Percentiles rank a stretch among this genome's conserved stretches.
Conservation (phyloP, 306 rosid species). For the Prunus persica region DNA sequence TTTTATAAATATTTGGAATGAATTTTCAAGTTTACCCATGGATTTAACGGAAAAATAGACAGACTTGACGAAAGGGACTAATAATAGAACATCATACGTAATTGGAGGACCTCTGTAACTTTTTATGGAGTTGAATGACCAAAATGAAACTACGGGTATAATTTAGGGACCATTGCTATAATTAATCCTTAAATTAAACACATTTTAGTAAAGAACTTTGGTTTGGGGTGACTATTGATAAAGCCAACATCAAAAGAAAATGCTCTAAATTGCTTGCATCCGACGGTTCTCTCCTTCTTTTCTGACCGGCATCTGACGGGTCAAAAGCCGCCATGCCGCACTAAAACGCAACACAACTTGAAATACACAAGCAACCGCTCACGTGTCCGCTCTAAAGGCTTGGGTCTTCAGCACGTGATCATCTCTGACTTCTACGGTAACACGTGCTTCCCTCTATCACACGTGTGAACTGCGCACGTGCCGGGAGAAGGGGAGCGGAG, state of each 20-base stretch:
- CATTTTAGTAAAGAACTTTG: no score
- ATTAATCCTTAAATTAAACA: no score
- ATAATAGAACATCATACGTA: no score
- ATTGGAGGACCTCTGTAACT: no score
- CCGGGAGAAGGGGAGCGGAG: background rate
- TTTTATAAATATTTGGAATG: no score
- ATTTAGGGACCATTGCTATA: no score
- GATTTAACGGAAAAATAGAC: no score
- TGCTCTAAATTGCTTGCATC: background rate
- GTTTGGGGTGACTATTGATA: no score
- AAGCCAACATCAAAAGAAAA: background rate
- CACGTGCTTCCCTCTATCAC: conserved; percentile 16
- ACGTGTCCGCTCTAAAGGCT: conserved; percentile 25
- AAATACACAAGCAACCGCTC: conserved; percentile 28
- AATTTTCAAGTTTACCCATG: no score
- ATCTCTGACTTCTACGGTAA: conserved; percentile 19
- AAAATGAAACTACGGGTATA: no score
- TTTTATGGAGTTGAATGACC: no score
- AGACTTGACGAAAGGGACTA: no score
- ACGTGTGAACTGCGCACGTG: conserved; percentile 21
- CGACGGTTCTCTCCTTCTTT: background rate
- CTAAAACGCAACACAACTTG: background rate
- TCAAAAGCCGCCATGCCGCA: conserved; percentile 13
- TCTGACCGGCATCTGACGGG: background rate
- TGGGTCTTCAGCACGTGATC: conserved; percentile 39